Percentiles rank a stretch among this genome's conserved stretches.
phyloP scores from a whole-genome alignment of 176 grass and related monocot species.

The Aegilops speltoides region DNA sequence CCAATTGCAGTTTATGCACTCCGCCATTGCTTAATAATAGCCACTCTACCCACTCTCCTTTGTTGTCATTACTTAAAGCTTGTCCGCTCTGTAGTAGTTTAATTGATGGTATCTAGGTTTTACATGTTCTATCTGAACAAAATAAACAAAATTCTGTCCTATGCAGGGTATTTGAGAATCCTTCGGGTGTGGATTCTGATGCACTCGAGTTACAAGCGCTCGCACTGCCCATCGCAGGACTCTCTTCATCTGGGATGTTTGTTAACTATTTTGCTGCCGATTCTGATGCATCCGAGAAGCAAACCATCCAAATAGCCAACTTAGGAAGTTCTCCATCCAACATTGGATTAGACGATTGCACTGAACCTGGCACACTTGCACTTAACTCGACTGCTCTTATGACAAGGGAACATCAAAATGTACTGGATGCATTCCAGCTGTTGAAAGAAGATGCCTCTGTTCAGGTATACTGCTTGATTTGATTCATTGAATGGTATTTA shows the following conservation, averaged over 20 bases:
- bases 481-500: not conserved
- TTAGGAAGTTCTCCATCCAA: conserved; percentile 16
- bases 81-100: not conserved
- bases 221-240: conserved; percentile 29
- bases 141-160: not conserved
- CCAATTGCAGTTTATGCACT: not conserved
- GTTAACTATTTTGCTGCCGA: conserved; percentile 29
- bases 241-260: conserved; percentile 33
- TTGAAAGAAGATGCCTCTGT: conserved; percentile 55
- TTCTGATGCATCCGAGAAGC: conserved; percentile 8
- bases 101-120: not conserved
- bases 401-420: conserved; percentile 49
- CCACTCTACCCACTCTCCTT: not conserved
- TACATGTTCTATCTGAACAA: not conserved
- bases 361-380: conserved; percentile 53
- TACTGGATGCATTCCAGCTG: conserved; percentile 63
- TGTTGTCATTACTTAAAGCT: not conserved
- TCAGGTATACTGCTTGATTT: conserved; percentile 52
- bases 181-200: conserved; percentile 12
- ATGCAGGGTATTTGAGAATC: conserved; percentile 47
- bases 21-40: not conserved
- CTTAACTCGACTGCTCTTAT: conserved; percentile 45
- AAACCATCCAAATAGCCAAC: not conserved
- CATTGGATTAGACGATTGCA: conserved; percentile 48
- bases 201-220: not conserved